These are phyloP conservation scores for Pyrenochaeta sp. DNA, from an alignment of 2,329 filamentous ascomycete genomes.

Conservation along the genomic window DNA sequence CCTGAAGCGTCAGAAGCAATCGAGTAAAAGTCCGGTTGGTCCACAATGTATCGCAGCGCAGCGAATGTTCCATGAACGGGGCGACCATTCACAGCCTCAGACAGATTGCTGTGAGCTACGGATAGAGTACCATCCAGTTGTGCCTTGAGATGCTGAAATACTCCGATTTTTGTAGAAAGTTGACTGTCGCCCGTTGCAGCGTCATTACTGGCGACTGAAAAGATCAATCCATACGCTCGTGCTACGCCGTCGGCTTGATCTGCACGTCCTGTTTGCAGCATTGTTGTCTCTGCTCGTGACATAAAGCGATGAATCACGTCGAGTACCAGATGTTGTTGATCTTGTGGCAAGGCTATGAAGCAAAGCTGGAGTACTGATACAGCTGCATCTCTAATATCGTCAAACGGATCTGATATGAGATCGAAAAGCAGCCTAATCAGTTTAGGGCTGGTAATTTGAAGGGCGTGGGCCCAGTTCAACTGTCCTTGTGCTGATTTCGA, in stretches of 20 bases:
- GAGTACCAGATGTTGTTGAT: slow-evolving; percentile 16
- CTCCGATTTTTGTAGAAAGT: slow-evolving; percentile 44
- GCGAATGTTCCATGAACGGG: slow-evolving; percentile 56
- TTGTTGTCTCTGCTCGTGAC: slow-evolving; percentile 59
- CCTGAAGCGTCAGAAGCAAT: slow-evolving; percentile 13
- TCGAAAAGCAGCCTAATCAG: slow-evolving; percentile 74
- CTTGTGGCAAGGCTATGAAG: slow-evolving; percentile 26
- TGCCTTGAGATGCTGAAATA: slow-evolving; percentile 66
- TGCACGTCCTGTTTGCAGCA: slow-evolving; percentile 77
- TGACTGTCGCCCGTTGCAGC: slow-evolving; percentile 15
- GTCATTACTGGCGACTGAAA: slow-evolving; percentile 56
- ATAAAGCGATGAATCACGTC: slow-evolving; percentile 35
- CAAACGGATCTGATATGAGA: slow-evolving; percentile 86
- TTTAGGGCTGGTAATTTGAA: slow-evolving; percentile 52
- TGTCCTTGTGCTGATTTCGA: slow-evolving; percentile 59
- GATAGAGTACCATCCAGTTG: slow-evolving; percentile 71
- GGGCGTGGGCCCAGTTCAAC: slow-evolving; percentile 58
- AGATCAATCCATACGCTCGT: slow-evolving; percentile 74
- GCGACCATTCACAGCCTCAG: slow-evolving; percentile 61
- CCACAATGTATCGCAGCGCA: slow-evolving; percentile 58
- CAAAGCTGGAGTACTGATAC: slow-evolving; percentile 53
- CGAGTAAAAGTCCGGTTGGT: slow-evolving; percentile 48
- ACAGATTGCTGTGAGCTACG: slow-evolving; percentile 70
- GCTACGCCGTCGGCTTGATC: slow-evolving; percentile 94
- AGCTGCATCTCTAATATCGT: slow-evolving; percentile 76